These are phyloP conservation scores for Nitzschia sp. DNA, from an alignment of 108 stramenopile species.

Conservation along the genomic window DNA sequence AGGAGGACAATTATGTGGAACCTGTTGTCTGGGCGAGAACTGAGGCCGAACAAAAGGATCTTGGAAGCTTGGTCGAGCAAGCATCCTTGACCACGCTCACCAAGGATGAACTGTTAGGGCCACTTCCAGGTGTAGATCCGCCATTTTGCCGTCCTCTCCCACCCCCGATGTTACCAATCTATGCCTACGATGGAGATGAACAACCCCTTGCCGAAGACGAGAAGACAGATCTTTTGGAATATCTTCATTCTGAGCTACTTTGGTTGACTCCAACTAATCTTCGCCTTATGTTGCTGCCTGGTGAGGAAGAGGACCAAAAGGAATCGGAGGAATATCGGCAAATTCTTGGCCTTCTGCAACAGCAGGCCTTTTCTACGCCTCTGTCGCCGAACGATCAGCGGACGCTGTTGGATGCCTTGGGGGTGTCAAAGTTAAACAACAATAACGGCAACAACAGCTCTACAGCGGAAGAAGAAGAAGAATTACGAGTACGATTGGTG, in stretches of 20 bases:
- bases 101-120: constrained; percentile 23
- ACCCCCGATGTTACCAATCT: constrained; percentile 42
- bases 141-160: constrained; percentile 60
- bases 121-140: constrained; percentile 30
- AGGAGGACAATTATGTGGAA: constrained; percentile 35
- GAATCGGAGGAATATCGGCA: constrained; percentile 43
- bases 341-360: constrained; percentile 59
- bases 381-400: constrained; percentile 68
- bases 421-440: background rate
- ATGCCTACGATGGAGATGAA: constrained; percentile 34
- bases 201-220: constrained; percentile 32
- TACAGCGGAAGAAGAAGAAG: constrained; percentile 22
- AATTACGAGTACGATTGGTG: constrained; percentile 50
- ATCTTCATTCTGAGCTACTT: constrained; percentile 69
- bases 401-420: constrained; percentile 60
- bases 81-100: constrained; percentile 3
- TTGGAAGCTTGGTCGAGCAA: constrained; percentile 15
- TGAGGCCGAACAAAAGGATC: constrained; percentile 24
- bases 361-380: constrained; percentile 60
- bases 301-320: constrained; percentile 32
- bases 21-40: constrained; percentile 40
- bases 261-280: constrained; percentile 78
- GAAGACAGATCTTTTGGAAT: constrained; percentile 45
- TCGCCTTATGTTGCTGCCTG: constrained; percentile 56
- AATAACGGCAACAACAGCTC: constrained; percentile 6